Evolutionary conservation across 2,329 filamentous ascomycete genomes (phyloP).

Genomic region (Cladophialophora carrionii): DNA sequence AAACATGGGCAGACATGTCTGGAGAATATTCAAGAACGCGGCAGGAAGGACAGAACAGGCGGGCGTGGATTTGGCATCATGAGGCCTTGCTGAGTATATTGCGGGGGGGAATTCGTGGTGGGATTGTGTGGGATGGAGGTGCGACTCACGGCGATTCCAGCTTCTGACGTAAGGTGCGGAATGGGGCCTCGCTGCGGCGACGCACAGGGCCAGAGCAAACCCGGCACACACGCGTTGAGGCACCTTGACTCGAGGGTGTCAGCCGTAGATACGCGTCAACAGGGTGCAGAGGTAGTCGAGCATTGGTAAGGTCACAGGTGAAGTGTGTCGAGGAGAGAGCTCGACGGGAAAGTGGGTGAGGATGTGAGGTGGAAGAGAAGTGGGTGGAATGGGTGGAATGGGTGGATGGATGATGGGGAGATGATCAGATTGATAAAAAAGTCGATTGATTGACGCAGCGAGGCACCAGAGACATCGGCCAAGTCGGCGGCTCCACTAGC

Average conservation of each 20-base stretch:
- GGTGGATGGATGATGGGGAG: not conserved
- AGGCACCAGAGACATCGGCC: not conserved
- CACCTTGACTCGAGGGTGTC: constrained; percentile 16
- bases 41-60: not conserved
- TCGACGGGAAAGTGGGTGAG: not conserved
- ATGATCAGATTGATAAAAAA: constrained; percentile 13
- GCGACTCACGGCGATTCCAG: constrained; percentile 21
- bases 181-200: constrained; percentile 9
- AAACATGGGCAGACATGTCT: constrained; percentile 3
- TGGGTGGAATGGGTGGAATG: constrained; percentile 1
- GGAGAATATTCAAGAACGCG: constrained; percentile 1
- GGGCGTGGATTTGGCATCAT: constrained; percentile 29
- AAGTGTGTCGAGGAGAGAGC: not conserved
- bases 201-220: constrained; percentile 4
- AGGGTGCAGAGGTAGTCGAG: constrained; percentile 1
- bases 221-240: constrained; percentile 13
- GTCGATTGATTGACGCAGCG: not conserved
- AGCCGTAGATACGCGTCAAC: not conserved
- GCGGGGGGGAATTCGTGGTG: not conserved
- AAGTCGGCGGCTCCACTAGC: not conserved
- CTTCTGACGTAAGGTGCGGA: constrained; percentile 36
- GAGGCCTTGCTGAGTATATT: constrained; percentile 26
- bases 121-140: constrained; percentile 6
- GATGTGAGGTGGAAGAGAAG: not conserved
- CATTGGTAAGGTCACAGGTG: not conserved